Percentiles rank a stretch among this genome's conserved stretches.
Evolutionary conservation across 345 rosid species (phyloP).

Genomic region (Aurinia saxatilis): DNA sequence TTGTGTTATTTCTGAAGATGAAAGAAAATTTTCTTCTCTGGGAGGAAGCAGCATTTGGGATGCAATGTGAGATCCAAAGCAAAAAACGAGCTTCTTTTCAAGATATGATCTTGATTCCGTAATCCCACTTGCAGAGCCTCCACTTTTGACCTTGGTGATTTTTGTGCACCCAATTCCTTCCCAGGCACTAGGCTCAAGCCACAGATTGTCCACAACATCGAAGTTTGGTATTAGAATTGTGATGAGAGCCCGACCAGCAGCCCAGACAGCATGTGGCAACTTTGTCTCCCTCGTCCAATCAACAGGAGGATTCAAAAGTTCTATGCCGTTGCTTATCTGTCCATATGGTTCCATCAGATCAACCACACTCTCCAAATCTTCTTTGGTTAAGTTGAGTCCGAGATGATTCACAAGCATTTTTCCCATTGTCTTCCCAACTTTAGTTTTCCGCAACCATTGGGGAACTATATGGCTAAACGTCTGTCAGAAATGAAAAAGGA

Average conservation of each 20-base stretch:
- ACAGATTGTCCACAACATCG: constrained; percentile 71
- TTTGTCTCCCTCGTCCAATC: constrained; percentile 90
- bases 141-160: constrained; percentile 60
- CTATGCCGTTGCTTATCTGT: constrained; percentile 88
- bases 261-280: constrained; percentile 94
- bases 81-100: constrained; percentile 91
- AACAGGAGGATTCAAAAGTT: constrained; percentile 72
- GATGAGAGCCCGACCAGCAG: constrained; percentile 89
- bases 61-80: constrained; percentile 84
- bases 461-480: constrained; percentile 66
- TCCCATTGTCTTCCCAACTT: constrained; percentile 46
- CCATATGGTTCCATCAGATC: constrained; percentile 98
- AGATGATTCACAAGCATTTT: constrained; percentile 88
- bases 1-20: constrained; percentile 67
- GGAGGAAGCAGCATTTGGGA: constrained; percentile 82
- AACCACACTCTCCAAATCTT: constrained; percentile 83
- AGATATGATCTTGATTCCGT: constrained; percentile 87
- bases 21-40: constrained; percentile 80
- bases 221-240: constrained; percentile 75
- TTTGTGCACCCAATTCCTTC: constrained; percentile 97
- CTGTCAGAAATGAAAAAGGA: constrained; percentile 33
- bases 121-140: constrained; percentile 60
- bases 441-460: constrained; percentile 57
- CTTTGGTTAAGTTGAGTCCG: constrained; percentile 68
- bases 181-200: constrained; percentile 96